Percentiles rank a stretch among this genome's conserved stretches.
Conservation (phyloP, 169 alveolate species). For the Eimeria necatrix region DNA sequence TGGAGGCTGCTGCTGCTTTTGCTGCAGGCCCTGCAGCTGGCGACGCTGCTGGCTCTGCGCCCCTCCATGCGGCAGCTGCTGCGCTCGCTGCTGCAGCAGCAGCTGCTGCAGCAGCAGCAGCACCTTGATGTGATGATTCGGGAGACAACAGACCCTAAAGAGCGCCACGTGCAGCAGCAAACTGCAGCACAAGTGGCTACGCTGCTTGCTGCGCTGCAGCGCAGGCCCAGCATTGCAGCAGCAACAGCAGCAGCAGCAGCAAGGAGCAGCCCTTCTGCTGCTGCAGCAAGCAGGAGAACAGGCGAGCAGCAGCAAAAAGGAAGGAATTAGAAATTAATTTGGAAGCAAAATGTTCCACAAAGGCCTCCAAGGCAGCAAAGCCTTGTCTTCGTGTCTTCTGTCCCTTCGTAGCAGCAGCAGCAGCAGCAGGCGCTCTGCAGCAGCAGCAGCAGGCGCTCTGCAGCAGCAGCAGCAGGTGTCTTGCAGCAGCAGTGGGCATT, state of each 20-base stretch:
- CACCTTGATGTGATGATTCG: conserved; percentile 8
- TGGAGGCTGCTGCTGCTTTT: no score
- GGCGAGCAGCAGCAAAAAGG: no score
- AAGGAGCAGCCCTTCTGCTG: background rate
- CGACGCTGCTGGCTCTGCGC: conserved; percentile 32
- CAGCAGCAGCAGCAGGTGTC: no score
- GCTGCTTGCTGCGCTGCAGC: conserved; percentile 28
- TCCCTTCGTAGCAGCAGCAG: no score
- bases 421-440: no score
- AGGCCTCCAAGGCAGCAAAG: no score
- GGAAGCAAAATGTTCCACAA: no score
- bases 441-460: no score
- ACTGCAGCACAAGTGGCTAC: background rate
- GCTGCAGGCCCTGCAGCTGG: conserved; percentile 46
- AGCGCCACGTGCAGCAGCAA: conserved; percentile 60
- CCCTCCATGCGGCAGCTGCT: conserved; percentile 38
- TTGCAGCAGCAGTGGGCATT: no score
- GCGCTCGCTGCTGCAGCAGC: conserved; percentile 40
- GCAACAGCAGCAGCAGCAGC: background rate
- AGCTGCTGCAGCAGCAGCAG: conserved; percentile 63
- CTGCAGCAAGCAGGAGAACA: background rate
- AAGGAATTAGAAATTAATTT: no score
- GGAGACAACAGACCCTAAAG: conserved; percentile 41
- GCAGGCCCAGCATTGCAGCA: background rate
- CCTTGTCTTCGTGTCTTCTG: no score